phyloP scores from a whole-genome alignment of 2,329 filamentous ascomycete genomes.

The Neonectria hederae region DNA sequence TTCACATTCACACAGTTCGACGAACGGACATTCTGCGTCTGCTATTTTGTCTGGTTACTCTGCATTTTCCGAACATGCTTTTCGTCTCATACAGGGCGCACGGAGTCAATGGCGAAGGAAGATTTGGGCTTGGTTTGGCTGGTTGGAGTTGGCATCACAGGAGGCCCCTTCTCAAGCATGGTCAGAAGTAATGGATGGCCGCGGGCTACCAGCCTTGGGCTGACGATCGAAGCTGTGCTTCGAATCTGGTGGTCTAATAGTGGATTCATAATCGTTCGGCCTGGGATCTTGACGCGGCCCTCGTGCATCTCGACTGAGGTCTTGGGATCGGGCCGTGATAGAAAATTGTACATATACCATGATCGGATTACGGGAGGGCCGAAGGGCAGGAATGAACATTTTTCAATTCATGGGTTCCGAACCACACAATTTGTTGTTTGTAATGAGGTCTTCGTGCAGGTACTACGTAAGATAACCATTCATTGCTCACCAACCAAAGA shows the following conservation, averaged over 20 bases:
- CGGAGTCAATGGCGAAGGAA: conserved; percentile 52
- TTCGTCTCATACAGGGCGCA: conserved; percentile 53
- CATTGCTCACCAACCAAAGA: not conserved
- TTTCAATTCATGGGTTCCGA: conserved; percentile 40
- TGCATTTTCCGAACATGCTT: conserved; percentile 50
- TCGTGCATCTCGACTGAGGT: conserved; percentile 36
- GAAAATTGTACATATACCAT: conserved; percentile 55
- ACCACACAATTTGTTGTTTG: not conserved
- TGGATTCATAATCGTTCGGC: conserved; percentile 33
- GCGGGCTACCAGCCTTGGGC: conserved; percentile 28
- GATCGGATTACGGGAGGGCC: conserved; percentile 47
- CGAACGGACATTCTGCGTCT: conserved; percentile 36
- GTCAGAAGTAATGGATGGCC: conserved; percentile 41
- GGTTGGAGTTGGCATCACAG: conserved; percentile 49
- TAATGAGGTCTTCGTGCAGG: not conserved
- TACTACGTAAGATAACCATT: too few relatives aligned
- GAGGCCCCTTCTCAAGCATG: conserved; percentile 36
- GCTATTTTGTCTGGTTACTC: conserved; percentile 46
- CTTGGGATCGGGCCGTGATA: conserved; percentile 42
- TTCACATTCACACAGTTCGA: conserved; percentile 44
- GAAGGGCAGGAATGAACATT: conserved; percentile 46
- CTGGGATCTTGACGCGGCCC: conserved; percentile 27
- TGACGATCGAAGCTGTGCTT: conserved; percentile 42
- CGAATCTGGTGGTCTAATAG: conserved; percentile 28
- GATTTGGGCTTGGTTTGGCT: conserved; percentile 48